Evolutionary conservation across 78 protist species (phyloP).

Genomic region (Polysphondylium violaceum): DNA sequence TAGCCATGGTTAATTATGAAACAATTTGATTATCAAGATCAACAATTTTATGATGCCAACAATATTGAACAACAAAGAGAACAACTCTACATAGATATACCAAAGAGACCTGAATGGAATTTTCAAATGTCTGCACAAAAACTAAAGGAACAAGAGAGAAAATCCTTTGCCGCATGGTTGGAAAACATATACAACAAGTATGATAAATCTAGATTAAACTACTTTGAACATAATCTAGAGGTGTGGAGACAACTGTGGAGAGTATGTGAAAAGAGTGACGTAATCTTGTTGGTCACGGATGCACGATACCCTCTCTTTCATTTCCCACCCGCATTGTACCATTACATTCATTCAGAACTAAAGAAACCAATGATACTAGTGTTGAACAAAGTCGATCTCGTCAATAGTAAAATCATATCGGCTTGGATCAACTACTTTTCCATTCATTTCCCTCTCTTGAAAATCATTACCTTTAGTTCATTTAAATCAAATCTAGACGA

Average conservation of each 20-base stretch:
- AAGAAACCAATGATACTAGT: slow-evolving; percentile 87
- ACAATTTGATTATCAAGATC: slow-evolving; percentile 42
- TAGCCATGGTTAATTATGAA: slow-evolving; percentile 67
- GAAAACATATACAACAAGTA: not conserved
- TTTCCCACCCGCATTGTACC: slow-evolving; percentile 84
- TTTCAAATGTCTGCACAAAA: slow-evolving; percentile 46
- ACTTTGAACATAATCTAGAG: slow-evolving; percentile 93
- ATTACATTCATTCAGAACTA: slow-evolving; percentile 55
- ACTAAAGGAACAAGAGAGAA: slow-evolving; percentile 69
- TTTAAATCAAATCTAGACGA: not conserved
- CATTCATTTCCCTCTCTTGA: slow-evolving; percentile 23
- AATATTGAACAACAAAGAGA: not conserved
- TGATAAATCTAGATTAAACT: slow-evolving; percentile 63
- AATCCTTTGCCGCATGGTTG: slow-evolving; percentile 66
- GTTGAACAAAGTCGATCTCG: slow-evolving; percentile 89
- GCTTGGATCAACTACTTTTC: slow-evolving; percentile 81
- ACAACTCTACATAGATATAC: slow-evolving; percentile 72
- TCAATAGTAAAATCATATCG: slow-evolving; percentile 45
- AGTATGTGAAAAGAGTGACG: slow-evolving; percentile 85
- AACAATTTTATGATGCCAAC: too few species aligned
- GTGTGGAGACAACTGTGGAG: slow-evolving; percentile 96
- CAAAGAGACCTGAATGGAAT: slow-evolving; percentile 83
- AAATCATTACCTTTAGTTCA: slow-evolving; percentile 39
- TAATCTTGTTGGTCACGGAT: slow-evolving; percentile 87
- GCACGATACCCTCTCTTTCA: slow-evolving; percentile 92